phyloP scores from a whole-genome alignment of 495 filamentous ascomycete genomes.

The Neurospora sp. region DNA sequence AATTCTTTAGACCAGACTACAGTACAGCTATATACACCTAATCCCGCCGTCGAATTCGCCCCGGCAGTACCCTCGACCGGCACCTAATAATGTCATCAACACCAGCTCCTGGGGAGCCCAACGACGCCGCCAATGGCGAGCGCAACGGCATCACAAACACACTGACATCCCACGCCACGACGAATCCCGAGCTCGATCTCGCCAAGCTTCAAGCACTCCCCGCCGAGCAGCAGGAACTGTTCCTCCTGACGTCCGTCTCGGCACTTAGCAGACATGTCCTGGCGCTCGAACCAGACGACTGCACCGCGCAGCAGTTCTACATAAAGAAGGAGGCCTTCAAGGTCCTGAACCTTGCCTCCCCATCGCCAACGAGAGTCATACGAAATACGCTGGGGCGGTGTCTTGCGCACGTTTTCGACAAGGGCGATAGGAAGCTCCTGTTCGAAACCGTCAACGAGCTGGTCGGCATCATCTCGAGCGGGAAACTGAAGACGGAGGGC shows the following conservation, averaged over 20 bases:
- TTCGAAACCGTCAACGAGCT: constrained; percentile 93
- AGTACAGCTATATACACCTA: neutral
- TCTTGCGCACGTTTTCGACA: constrained; percentile 72
- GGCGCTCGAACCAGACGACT: constrained; percentile 59
- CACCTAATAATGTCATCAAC: constrained; percentile 7
- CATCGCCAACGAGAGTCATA: constrained; percentile 78
- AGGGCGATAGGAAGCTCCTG: constrained; percentile 82
- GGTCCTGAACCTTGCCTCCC: constrained; percentile 76
- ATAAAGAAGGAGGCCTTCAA: constrained; percentile 86
- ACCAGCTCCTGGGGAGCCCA: constrained; percentile 14
- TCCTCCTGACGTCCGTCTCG: constrained; percentile 80
- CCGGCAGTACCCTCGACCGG: neutral
- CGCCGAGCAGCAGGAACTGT: constrained; percentile 91
- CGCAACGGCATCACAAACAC: constrained; percentile 6
- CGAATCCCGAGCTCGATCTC: constrained; percentile 66
- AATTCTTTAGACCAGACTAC: neutral
- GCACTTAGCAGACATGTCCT: constrained; percentile 74
- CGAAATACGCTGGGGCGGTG: constrained; percentile 79
- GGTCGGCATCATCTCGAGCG: constrained; percentile 58
- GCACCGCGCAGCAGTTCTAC: constrained; percentile 77
- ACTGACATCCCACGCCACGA: constrained; percentile 24
- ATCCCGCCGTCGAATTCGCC: neutral
- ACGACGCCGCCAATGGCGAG: constrained; percentile 14
- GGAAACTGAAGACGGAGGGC: constrained; percentile 71
- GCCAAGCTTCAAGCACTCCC: constrained; percentile 80